A percentile compares a stretch with the other conserved stretches of the same genome.
Conservation (phyloP, 768 basidiomycete genomes). For the Boletus sp. region DNA sequence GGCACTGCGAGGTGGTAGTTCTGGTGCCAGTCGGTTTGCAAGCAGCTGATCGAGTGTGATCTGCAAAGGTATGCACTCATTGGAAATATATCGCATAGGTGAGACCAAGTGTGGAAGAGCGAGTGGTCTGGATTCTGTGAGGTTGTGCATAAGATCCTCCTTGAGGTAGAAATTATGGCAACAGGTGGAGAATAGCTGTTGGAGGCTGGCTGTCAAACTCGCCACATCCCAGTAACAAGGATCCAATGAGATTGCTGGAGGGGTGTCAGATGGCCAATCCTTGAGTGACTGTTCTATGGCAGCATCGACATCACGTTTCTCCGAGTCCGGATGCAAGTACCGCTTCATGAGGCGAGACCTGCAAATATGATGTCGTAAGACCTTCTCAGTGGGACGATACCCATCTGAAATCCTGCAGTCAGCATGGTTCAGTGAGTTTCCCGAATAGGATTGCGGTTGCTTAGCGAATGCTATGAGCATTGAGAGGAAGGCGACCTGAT, state of each 20-base stretch:
- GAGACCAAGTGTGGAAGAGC: too few relatives aligned
- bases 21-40: too few relatives aligned
- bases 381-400: constrained; percentile 2
- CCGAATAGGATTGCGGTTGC: background rate
- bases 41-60: too few relatives aligned
- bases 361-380: background rate
- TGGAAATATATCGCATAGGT: too few relatives aligned
- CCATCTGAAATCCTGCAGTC: constrained; percentile 8
- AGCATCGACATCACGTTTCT: too few relatives aligned
- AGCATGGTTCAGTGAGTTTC: background rate
- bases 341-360: background rate
- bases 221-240: background rate
- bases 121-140: background rate
- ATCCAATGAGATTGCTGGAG: too few relatives aligned
- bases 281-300: too few relatives aligned
- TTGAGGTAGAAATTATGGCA: constrained; percentile 5
- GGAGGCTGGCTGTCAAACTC: background rate
- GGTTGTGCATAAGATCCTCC: background rate
- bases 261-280: too few relatives aligned
- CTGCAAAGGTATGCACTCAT: too few relatives aligned
- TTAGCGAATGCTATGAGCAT: constrained; percentile 30
- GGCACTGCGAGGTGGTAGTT: too few relatives aligned
- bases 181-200: background rate
- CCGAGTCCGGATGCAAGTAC: too few relatives aligned
- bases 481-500: constrained; percentile 13